A percentile compares a stretch with the other conserved stretches of the same genome.
phyloP scores from a whole-genome alignment of 208 protist genomes.

The Leishmania tarentolae region DNA sequence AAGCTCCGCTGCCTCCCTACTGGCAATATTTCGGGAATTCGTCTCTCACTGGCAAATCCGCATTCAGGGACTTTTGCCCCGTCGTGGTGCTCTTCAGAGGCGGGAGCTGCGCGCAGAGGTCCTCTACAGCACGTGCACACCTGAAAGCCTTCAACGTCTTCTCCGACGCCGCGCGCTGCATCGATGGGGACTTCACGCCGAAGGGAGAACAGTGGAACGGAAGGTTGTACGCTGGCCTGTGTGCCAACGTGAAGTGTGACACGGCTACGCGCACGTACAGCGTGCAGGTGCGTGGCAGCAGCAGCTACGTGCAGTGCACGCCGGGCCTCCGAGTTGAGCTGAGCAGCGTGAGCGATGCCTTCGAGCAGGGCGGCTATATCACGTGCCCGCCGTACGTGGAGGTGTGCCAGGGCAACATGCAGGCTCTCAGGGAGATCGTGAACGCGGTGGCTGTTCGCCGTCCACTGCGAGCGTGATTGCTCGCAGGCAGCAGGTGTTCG shows the following conservation, averaged over 20 bases:
- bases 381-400: neutral
- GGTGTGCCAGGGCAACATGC: neutral
- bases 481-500: neutral
- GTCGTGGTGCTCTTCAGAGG: neutral
- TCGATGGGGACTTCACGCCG: neutral
- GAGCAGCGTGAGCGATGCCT: neutral
- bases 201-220: neutral
- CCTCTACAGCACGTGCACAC: neutral
- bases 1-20: conserved; percentile 12
- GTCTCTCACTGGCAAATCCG: conserved; percentile 19
- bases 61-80: conserved; percentile 1
- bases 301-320: neutral
- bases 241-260: neutral
- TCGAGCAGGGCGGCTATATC: neutral
- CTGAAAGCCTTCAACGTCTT: neutral
- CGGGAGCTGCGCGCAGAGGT: neutral
- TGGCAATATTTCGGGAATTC: conserved; percentile 32
- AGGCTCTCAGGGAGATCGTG: neutral
- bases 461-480: neutral
- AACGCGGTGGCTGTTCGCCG: neutral
- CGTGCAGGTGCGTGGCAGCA: neutral
- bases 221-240: neutral
- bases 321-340: neutral
- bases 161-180: neutral
- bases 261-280: neutral